phyloP scores from a whole-genome alignment of 768 basidiomycete genomes.

The Lentinula edodes region DNA sequence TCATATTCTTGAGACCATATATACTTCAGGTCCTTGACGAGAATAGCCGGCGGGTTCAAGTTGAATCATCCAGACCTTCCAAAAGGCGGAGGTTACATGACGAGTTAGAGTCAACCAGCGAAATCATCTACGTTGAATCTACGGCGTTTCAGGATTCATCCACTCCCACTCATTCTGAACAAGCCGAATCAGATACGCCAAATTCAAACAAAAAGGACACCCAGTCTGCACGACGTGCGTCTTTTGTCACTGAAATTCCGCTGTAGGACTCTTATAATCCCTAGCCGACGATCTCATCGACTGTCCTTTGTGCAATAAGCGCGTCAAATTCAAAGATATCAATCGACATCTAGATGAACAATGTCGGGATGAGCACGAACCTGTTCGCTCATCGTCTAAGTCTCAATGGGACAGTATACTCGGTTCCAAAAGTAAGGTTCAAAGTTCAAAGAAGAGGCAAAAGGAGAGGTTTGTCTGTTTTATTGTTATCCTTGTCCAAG shows the following conservation, averaged over 20 bases:
- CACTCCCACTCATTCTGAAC: neutral
- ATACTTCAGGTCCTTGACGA: constrained; percentile 36
- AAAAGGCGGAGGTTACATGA: constrained; percentile 16
- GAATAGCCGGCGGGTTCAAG: constrained; percentile 16
- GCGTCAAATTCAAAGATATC: constrained; percentile 41
- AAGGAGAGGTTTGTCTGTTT: constrained; percentile 26
- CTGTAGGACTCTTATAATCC: neutral
- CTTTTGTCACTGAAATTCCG: neutral
- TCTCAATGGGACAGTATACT: constrained; percentile 20
- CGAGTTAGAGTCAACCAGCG: constrained; percentile 13
- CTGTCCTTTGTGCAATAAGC: constrained; percentile 59
- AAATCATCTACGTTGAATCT: constrained; percentile 13
- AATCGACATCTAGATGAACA: constrained; percentile 64
- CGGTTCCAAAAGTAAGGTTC: constrained; percentile 26
- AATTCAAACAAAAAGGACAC: neutral
- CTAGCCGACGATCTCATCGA: constrained; percentile 35
- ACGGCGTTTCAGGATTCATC: neutral
- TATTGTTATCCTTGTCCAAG: constrained; percentile 12
- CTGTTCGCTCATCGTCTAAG: constrained; percentile 11
- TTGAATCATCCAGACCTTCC: neutral
- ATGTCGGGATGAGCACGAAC: constrained; percentile 34
- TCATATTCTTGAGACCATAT: constrained; percentile 27
- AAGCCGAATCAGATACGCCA: neutral
- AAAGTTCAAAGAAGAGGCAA: constrained; percentile 35
- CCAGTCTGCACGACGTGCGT: neutral